phyloP scores from a whole-genome alignment of 345 rosid species.

The Arabidopsis arenosa region DNA sequence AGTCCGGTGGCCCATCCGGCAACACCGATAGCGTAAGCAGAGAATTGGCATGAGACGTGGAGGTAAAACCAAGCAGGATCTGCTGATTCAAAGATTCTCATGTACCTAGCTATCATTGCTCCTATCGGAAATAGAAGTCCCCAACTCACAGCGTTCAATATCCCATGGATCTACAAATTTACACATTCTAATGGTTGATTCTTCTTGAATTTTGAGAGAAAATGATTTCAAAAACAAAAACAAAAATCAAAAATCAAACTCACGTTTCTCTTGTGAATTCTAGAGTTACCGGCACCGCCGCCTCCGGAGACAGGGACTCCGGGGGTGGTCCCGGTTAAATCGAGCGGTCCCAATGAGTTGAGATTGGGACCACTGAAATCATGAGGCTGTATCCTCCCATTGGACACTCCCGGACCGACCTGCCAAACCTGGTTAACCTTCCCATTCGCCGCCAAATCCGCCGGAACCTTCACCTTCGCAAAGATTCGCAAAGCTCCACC shows the following conservation, averaged over 20 bases:
- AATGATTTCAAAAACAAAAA: neutral
- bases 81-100: conserved; percentile 40
- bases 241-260: conserved; percentile 21
- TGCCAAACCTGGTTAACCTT: conserved; percentile 88
- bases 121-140: conserved; percentile 50
- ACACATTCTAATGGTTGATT: neutral
- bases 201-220: neutral
- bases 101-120: conserved; percentile 48
- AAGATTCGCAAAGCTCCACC: conserved; percentile 57
- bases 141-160: conserved; percentile 53
- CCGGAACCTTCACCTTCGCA: conserved; percentile 76
- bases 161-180: conserved; percentile 47
- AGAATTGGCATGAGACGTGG: conserved; percentile 46
- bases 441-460: conserved; percentile 50
- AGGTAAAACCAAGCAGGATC: conserved; percentile 52
- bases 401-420: conserved; percentile 58
- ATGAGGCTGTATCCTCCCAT: conserved; percentile 45
- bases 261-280: conserved; percentile 62
- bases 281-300: conserved; percentile 45
- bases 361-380: conserved; percentile 44
- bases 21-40: conserved; percentile 48
- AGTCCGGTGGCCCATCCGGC: conserved; percentile 57
- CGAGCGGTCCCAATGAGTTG: conserved; percentile 46
- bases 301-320: conserved; percentile 35
- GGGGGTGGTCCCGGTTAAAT: conserved; percentile 44